These are phyloP conservation scores for Yamadazyma paraphyllophila DNA, from an alignment of 805 yeast species.

Conservation along the genomic window DNA sequence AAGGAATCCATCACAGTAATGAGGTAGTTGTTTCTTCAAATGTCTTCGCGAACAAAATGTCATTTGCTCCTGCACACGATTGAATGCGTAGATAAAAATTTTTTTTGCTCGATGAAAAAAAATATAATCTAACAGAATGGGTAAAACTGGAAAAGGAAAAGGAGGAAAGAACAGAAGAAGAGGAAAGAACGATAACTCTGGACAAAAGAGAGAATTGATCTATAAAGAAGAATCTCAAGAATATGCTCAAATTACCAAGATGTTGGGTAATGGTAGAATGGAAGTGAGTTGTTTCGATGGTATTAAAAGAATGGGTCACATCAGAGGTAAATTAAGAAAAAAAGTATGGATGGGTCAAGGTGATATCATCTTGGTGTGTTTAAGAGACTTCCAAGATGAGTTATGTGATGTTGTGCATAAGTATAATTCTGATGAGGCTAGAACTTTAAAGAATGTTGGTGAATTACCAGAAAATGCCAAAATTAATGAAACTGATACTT, in stretches of 20 bases:
- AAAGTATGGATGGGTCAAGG: slow-evolving; percentile 99
- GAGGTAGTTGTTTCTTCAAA: not conserved
- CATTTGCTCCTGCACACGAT: slow-evolving; percentile 2
- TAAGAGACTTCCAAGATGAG: slow-evolving; percentile 98
- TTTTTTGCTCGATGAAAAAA: slow-evolving; percentile 6
- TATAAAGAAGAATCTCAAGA: slow-evolving; percentile 96
- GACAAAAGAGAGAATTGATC: slow-evolving; percentile 91
- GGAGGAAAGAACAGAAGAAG: slow-evolving; percentile 96
- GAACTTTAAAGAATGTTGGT: slow-evolving; percentile 91
- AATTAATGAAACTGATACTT: slow-evolving; percentile 96
- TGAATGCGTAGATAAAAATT: slow-evolving; percentile 1
- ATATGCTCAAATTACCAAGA: slow-evolving; percentile 95
- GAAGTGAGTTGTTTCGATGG: slow-evolving; percentile 97
- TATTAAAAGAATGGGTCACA: slow-evolving; percentile 90
- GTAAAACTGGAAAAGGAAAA: slow-evolving; percentile 72
- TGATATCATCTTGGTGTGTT: slow-evolving; percentile 90
- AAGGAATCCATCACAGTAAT: slow-evolving; percentile 73
- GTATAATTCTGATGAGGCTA: slow-evolving; percentile 96
- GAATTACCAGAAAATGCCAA: slow-evolving; percentile 97
- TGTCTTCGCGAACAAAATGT: not conserved
- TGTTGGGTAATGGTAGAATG: slow-evolving; percentile 97
- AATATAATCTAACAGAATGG: slow-evolving; percentile 43
- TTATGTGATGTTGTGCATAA: slow-evolving; percentile 98
- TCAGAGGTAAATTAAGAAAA: slow-evolving; percentile 98
- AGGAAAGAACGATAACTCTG: slow-evolving; percentile 92